These are phyloP conservation scores for Coleophoma crateriformis DNA, from an alignment of 2,329 filamentous ascomycete species.

Conservation along the genomic window DNA sequence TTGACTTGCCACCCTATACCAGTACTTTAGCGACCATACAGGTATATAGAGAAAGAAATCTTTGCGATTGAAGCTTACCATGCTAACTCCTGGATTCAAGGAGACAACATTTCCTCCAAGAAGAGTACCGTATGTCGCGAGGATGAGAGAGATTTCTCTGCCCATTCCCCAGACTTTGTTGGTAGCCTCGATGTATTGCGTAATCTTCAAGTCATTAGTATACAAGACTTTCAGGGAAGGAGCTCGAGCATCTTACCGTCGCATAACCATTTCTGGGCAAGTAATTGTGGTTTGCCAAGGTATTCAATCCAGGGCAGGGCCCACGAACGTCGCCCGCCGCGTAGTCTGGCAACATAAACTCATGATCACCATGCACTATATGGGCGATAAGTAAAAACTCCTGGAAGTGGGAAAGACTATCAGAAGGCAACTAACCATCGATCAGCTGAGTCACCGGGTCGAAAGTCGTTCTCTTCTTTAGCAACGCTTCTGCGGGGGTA, in stretches of 20 bases:
- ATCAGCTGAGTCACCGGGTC: background rate
- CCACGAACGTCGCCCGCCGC: constrained; percentile 29
- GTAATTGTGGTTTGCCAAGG: constrained; percentile 32
- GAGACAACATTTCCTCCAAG: constrained; percentile 37
- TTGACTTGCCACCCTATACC: too few species aligned
- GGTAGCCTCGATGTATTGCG: constrained; percentile 21
- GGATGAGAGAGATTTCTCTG: constrained; percentile 29
- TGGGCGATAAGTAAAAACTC: background rate
- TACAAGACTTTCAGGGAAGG: background rate
- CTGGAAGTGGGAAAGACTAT: background rate
- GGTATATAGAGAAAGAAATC: constrained; percentile 10
- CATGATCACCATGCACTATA: constrained; percentile 27
- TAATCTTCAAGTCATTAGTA: background rate
- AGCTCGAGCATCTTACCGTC: constrained; percentile 1
- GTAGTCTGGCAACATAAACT: constrained; percentile 27
- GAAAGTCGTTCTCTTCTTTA: background rate
- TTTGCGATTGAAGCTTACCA: constrained; percentile 18
- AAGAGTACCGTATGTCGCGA: constrained; percentile 34
- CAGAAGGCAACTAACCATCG: background rate
- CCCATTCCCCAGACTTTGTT: constrained; percentile 36
- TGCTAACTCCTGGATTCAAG: constrained; percentile 36
- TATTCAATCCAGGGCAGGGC: constrained; percentile 32
- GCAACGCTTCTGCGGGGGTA: background rate
- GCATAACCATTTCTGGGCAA: constrained; percentile 29
- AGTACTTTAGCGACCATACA: background rate